Conservation (phyloP, 495 filamentous ascomycete species). For the Filosporella fistucella region DNA sequence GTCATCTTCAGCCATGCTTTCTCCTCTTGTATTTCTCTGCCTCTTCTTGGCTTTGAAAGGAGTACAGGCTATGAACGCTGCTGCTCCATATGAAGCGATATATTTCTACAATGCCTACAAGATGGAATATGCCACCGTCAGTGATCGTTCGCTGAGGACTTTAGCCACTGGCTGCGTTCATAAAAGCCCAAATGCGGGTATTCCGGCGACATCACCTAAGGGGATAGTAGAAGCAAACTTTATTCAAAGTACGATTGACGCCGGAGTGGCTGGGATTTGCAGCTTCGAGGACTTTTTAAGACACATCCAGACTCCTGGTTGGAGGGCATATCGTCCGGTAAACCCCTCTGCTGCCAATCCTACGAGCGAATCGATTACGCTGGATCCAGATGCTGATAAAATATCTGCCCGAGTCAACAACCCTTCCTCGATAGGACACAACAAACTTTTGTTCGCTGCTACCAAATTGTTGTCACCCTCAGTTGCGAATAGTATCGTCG, state of each 20-base stretch:
- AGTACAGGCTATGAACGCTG: neutral
- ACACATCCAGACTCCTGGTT: neutral
- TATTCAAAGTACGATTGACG: neutral
- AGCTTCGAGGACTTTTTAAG: neutral
- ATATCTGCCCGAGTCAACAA: neutral
- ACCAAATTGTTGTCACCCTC: neutral
- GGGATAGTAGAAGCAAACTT: neutral
- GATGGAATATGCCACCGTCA: neutral
- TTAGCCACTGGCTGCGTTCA: neutral
- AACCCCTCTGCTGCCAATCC: neutral
- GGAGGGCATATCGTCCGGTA: neutral
- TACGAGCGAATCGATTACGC: neutral
- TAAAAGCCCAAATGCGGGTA: neutral
- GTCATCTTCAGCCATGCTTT: neutral
- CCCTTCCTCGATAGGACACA: neutral
- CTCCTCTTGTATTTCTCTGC: neutral
- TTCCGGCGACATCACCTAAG: neutral
- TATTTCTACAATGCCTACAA: neutral
- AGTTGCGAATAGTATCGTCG: too few relatives aligned
- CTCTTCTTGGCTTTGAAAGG: neutral
- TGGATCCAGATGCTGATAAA: neutral
- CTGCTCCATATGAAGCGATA: neutral
- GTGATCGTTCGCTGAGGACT: neutral
- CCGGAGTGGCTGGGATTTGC: conserved; percentile 1
- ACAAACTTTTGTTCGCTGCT: neutral